Evolutionary conservation across 176 grass and related monocot genomes (phyloP), one percentile per base, ranked within the genome.

Genomic region (Themeda triandra): DNA sequence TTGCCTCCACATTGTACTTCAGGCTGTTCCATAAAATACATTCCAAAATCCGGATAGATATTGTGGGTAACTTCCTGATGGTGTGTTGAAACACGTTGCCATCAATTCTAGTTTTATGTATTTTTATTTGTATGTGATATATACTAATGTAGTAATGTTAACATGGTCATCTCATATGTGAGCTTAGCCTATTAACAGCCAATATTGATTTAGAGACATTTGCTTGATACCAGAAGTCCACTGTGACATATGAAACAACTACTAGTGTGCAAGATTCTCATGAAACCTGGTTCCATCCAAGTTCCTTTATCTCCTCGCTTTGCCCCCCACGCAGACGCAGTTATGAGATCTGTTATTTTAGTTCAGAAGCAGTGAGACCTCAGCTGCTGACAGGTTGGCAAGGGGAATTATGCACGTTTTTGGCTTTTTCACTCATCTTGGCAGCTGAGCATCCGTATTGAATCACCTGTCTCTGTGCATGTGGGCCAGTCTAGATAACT

Each of bases 21-120:
- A 65, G 71, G 18, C 71, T 77, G 23, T 71, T 77, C 54, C 5
- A 59, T 82, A 46, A 21, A 80, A 46, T 66, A 54, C 49, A 29
- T 79, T 64, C 30, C 4, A 2, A 13, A 46, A 46, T 46, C 44
- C 1, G 32, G 41, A 24, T 68, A 69, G 23, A 51, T 84, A 62
- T 66, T 79, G 25, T 13, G 24, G 21, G 48, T 32, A 13, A 29
- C 24, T 6, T 40, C 32, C 35, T 74, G 28, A 41, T 79, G 14
- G 4, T 53, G 23, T 39, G 35, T 23, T 75, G 45, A 33, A 75
- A 45, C 21, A 45, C 30, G 19, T 32, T 75, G 58, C 40, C 13
- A 2, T 8, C 15, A 62, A 13, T n/a, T 71, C 6, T 76, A 10
- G 7, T 49, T 41, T 63, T 11, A 60, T 19, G 23, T 48, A 69